Evolutionary conservation across 768 basidiomycete species (phyloP).

Genomic region (Boletus fagicola): DNA sequence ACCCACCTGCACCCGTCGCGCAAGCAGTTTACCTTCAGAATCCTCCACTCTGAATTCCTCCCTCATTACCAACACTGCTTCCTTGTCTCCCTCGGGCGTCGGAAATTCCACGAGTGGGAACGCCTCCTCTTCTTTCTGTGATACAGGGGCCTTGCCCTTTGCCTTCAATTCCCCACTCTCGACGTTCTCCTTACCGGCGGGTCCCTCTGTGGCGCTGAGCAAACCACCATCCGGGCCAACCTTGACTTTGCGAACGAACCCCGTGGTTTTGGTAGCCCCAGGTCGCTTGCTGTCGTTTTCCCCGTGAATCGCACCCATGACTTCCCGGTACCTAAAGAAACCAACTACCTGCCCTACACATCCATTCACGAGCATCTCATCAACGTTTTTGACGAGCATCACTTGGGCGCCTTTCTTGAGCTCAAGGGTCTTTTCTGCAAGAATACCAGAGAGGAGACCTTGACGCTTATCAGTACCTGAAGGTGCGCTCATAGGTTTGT

Average conservation of each 20-base stretch:
- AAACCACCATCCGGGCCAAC: constrained; percentile 31
- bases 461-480: constrained; percentile 38
- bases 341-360: constrained; percentile 60
- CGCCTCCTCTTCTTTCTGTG: constrained; percentile 39
- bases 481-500: constrained; percentile 22
- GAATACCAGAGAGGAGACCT: constrained; percentile 58
- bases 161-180: constrained; percentile 17
- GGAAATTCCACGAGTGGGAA: constrained; percentile 50
- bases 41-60: constrained; percentile 56
- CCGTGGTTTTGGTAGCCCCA: constrained; percentile 29
- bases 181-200: constrained; percentile 36
- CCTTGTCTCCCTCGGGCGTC: constrained; percentile 40
- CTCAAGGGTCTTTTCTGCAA: constrained; percentile 53
- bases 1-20: constrained; percentile 44
- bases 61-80: constrained; percentile 47
- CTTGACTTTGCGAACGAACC: constrained; percentile 36
- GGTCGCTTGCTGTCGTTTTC: constrained; percentile 29
- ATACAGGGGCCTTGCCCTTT: constrained; percentile 26
- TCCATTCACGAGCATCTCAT: constrained; percentile 63
- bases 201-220: constrained; percentile 2
- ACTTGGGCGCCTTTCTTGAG: constrained; percentile 64
- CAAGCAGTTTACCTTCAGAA: constrained; percentile 47
- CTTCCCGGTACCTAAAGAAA: constrained; percentile 39
- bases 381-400: constrained; percentile 72
- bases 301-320: constrained; percentile 14